phyloP scores from a whole-genome alignment of 2,329 filamentous ascomycete genomes.

The Ascochyta koolunga region DNA sequence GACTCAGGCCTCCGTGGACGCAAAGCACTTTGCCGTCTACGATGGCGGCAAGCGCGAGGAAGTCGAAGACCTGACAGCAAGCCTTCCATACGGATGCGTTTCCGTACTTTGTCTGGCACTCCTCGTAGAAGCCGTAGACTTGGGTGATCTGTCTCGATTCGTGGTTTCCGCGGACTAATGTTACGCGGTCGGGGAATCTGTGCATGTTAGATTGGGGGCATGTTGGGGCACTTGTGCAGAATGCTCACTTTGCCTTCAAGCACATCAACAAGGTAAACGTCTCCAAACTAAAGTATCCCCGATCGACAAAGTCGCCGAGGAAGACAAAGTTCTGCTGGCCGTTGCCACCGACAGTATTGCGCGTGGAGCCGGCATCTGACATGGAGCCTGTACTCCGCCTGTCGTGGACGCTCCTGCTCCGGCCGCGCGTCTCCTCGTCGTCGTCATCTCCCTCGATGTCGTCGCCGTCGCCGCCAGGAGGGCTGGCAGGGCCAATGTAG shows the following conservation, averaged over 20 bases:
- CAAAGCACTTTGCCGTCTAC: conserved; percentile 99
- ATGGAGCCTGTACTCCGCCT: conserved; percentile 50
- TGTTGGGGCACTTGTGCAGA: neutral
- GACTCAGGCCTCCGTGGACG: conserved; percentile 93
- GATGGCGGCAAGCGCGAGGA: conserved; percentile 92
- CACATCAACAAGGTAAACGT: conserved; percentile 76
- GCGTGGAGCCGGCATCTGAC: conserved; percentile 47
- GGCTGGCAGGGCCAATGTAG: conserved; percentile 59
- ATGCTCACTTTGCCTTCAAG: conserved; percentile 69
- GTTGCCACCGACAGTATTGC: conserved; percentile 54
- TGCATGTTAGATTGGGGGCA: conserved; percentile 4
- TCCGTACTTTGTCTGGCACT: conserved; percentile 97
- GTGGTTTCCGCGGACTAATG: conserved; percentile 81
- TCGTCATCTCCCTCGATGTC: conserved; percentile 51
- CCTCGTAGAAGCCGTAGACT: conserved; percentile 99
- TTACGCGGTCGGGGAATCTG: conserved; percentile 74
- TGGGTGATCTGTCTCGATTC: conserved; percentile 99
- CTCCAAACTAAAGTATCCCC: conserved; percentile 76
- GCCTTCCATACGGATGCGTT: conserved; percentile 99
- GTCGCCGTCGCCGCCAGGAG: conserved; percentile 57
- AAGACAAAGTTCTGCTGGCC: conserved; percentile 75
- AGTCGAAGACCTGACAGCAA: conserved; percentile 98
- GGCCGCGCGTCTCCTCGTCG: conserved; percentile 56
- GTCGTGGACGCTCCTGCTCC: conserved; percentile 52
- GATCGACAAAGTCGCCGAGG: conserved; percentile 72